phyloP scores from a whole-genome alignment of 2,329 filamentous ascomycete genomes.

The Fusarium sp. region DNA sequence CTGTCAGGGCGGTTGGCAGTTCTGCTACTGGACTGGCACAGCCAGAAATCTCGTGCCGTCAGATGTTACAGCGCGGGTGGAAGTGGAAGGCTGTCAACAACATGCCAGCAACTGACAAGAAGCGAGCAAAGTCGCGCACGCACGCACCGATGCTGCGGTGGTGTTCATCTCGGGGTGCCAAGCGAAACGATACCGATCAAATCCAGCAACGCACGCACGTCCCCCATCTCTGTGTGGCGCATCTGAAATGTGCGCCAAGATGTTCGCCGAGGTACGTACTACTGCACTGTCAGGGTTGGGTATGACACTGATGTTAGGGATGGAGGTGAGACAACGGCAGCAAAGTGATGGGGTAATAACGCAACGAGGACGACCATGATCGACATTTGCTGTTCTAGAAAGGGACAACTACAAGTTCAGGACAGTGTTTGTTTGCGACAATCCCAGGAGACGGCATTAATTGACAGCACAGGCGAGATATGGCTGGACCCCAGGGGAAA shows the following conservation, averaged over 20 bases:
- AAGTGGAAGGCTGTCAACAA: conserved; percentile 14
- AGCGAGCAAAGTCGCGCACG: conserved; percentile 34
- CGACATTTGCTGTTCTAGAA: background rate
- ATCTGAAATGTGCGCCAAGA: conserved; percentile 34
- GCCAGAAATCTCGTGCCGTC: background rate
- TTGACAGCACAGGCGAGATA: background rate
- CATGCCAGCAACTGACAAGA: conserved; percentile 13
- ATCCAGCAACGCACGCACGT: conserved; percentile 33
- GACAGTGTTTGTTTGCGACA: background rate
- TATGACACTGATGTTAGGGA: conserved; percentile 28
- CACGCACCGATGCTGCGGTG: conserved; percentile 20
- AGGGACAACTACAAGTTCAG: background rate
- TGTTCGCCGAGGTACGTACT: conserved; percentile 13
- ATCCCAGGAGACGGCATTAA: background rate
- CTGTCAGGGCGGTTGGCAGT: background rate
- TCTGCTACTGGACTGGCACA: background rate
- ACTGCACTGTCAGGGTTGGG: conserved; percentile 10
- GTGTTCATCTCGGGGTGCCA: conserved; percentile 40
- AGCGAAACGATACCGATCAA: conserved; percentile 41
- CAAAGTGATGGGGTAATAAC: conserved; percentile 17
- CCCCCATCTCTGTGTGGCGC: conserved; percentile 31
- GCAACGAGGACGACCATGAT: conserved; percentile 13
- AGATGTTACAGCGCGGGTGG: background rate
- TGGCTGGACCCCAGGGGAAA: background rate
- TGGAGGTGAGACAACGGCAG: conserved; percentile 30